Percentiles rank a stretch among this genome's conserved stretches.
Evolutionary conservation across 140 eudicot species (phyloP).

Genomic region (Oenanthe javanica): DNA sequence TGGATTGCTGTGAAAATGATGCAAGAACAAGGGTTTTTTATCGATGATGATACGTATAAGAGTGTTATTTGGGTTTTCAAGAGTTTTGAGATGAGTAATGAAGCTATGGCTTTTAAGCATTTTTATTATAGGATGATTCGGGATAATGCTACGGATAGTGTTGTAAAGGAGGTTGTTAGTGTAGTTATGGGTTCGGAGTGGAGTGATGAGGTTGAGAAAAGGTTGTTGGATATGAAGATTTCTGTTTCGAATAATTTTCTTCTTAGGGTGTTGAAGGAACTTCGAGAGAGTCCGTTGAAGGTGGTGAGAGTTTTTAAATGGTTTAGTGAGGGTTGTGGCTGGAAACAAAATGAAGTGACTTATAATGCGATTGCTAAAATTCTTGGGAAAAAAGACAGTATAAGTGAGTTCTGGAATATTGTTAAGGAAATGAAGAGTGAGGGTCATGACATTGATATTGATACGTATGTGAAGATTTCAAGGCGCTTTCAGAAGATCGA

Average conservation of each 20-base stretch:
- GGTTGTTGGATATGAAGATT: constrained; percentile 34
- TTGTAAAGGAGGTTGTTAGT: constrained; percentile 44
- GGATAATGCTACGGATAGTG: constrained; percentile 35
- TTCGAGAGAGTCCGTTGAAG: constrained; percentile 36
- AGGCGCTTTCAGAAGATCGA: constrained; percentile 60
- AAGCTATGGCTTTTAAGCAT: constrained; percentile 34
- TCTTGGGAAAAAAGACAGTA: constrained; percentile 52
- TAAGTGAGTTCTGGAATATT: constrained; percentile 52
- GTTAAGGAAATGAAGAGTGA: constrained; percentile 48
- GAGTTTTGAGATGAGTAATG: constrained; percentile 36
- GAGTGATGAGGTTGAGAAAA: constrained; percentile 51
- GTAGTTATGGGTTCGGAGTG: constrained; percentile 36
- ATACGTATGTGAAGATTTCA: constrained; percentile 63
- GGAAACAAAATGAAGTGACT: constrained; percentile 44
- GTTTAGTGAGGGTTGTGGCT: constrained; percentile 33
- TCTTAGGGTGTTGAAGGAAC: constrained; percentile 55
- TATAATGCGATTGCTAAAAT: constrained; percentile 62
- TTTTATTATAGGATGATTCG: constrained; percentile 42
- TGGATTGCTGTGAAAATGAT: constrained; percentile 59
- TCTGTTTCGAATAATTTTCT: constrained; percentile 49
- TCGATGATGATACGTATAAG: constrained; percentile 50
- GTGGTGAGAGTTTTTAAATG: constrained; percentile 61
- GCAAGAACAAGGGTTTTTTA: constrained; percentile 62
- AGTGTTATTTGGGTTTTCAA: constrained; percentile 31
- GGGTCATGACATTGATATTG: constrained; percentile 74